Evolutionary conservation across 73 alveolate species (phyloP), one percentile per base, ranked within the genome.

Genomic region (Urostyla sp.): DNA sequence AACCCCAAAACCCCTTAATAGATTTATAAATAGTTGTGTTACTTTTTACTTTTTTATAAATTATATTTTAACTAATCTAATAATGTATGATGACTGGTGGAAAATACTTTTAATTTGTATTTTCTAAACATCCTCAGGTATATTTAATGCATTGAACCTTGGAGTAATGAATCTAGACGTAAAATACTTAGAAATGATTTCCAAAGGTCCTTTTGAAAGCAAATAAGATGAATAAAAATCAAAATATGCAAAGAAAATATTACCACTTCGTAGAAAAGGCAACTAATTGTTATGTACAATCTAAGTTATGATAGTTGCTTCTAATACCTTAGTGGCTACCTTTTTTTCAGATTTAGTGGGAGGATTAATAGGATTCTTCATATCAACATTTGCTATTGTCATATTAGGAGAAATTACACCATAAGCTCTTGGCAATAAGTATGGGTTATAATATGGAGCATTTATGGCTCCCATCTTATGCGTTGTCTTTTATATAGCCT

Each of bases 371-470:
- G 90, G 90, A 20, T 60, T 85, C n/a, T 59, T 55, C 30, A n/a
- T 38, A 0, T 83, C 93, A 15, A 90, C 96, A 0, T 52, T 85
- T 5, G 36, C 80, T 49, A 85, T 90, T 67, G 90, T 77, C 30
- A 49, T 81, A n/a, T 90, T 90, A 35, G 96, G 94, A 13, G 96
- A 90, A 83, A 90, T 85, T 40, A 28, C 67, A 43, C 96, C 96
- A 5, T 84, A 90, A 78, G 82, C 96, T 5, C 58, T 87, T 13
- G 84, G 91, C 75, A 77, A 89, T 31, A 58, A 92, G 48, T 86
- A 78, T 43, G 90, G 91, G 18, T 54, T 90, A 20, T 50, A 37
- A 32, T 60, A 81, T 26, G 90, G 95, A 13, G 55, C 84, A 34
- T 21, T 24, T 16, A 28, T 67, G 44, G 32, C 50, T 15, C 67